A percentile compares a stretch with the other conserved stretches of the same genome.
These are phyloP conservation scores for Coleophoma crateriformis DNA, from an alignment of 2,329 filamentous ascomycete genomes.

Conservation along the genomic window DNA sequence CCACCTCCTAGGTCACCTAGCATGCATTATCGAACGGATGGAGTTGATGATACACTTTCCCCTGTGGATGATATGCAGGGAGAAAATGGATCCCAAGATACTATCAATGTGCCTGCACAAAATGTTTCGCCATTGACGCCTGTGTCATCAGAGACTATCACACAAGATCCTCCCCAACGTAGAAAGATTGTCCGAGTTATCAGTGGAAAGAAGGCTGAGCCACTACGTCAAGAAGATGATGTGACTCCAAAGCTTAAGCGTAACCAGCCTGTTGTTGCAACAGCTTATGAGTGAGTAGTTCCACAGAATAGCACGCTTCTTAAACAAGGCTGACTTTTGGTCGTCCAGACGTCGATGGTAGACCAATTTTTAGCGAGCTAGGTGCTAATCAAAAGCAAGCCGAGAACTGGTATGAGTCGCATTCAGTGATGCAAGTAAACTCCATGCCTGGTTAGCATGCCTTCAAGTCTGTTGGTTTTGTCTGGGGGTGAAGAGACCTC, in stretches of 20 bases:
- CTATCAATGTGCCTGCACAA: background rate
- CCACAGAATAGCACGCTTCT: too few species aligned
- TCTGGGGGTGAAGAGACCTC: too few species aligned
- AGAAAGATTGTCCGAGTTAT: conserved; percentile 6
- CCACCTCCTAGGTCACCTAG: conserved; percentile 1
- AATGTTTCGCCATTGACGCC: conserved; percentile 16
- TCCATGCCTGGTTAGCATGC: conserved; percentile 6
- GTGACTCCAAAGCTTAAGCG: conserved; percentile 26
- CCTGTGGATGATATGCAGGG: background rate
- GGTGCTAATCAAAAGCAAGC: too few species aligned
- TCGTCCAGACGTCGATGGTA: conserved; percentile 32
- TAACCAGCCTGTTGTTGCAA: conserved; percentile 31
- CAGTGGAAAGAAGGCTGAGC: conserved; percentile 15
- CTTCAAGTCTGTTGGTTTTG: conserved; percentile 17
- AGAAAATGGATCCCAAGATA: background rate
- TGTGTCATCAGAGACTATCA: conserved; percentile 22
- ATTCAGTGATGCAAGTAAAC: conserved; percentile 16
- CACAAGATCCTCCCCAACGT: conserved; percentile 13
- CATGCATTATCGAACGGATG: background rate
- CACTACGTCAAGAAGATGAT: conserved; percentile 27
- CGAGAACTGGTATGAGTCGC: background rate
- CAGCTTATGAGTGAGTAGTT: conserved; percentile 29
- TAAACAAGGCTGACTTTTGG: conserved; percentile 11
- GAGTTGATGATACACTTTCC: background rate
- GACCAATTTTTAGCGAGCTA: conserved; percentile 2